These are phyloP conservation scores for Saksenaea vasiformis DNA, from an alignment of 371 early-diverging fungal genomes.

Conservation along the genomic window DNA sequence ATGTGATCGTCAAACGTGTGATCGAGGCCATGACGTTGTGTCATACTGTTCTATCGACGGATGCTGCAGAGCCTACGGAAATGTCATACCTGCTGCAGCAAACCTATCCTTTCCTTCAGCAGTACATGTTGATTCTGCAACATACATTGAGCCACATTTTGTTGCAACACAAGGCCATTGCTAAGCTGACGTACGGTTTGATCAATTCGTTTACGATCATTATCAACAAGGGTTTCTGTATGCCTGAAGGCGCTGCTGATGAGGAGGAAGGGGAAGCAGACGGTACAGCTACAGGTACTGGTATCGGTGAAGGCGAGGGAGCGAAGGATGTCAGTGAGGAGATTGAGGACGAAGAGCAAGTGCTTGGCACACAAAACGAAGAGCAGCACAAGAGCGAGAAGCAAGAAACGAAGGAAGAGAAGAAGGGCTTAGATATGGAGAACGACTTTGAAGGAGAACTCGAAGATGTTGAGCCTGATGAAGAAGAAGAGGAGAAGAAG, in stretches of 20 bases:
- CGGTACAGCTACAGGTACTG: constrained; percentile 78
- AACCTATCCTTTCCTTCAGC: constrained; percentile 65
- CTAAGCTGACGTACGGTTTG: constrained; percentile 68
- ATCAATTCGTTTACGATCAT: constrained; percentile 73
- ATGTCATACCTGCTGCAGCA: constrained; percentile 43
- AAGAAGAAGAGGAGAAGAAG: constrained; percentile 58
- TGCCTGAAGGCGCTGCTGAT: constrained; percentile 71
- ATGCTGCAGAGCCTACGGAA: constrained; percentile 12
- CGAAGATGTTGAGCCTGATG: constrained; percentile 84
- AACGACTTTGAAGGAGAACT: constrained; percentile 93
- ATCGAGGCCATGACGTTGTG: constrained; percentile 26
- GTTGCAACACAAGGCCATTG: constrained; percentile 69
- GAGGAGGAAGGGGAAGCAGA: constrained; percentile 65
- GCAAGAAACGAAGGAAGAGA: constrained; percentile 74
- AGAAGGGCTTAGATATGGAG: constrained; percentile 96
- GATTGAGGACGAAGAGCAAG: constrained; percentile 96
- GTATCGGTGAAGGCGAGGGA: constrained; percentile 96
- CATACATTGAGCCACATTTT: constrained; percentile 63
- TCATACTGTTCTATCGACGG: neutral
- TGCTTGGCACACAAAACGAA: constrained; percentile 85
- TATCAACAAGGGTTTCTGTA: constrained; percentile 84
- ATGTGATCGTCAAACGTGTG: constrained; percentile 37
- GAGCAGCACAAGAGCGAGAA: constrained; percentile 61
- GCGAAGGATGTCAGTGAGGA: constrained; percentile 94
- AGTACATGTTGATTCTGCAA: constrained; percentile 65